A percentile compares a stretch with the other conserved stretches of the same genome.
phyloP scores from a whole-genome alignment of 371 early-diverging fungal genomes.

The Rhizopus sp. region DNA sequence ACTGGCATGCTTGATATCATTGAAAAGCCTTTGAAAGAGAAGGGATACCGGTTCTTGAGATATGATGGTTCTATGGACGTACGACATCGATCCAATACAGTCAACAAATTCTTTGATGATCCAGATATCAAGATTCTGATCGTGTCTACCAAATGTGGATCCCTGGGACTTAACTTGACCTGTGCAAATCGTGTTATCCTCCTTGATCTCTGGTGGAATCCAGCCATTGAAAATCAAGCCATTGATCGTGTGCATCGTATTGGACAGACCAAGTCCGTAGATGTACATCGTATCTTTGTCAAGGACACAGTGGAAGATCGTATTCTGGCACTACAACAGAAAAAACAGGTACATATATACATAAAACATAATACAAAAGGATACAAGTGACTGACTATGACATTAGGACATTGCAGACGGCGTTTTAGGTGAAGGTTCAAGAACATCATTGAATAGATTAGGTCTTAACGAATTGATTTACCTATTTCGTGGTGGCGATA shows the following conservation, averaged over 20 bases:
- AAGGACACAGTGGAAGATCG: conserved; percentile 45
- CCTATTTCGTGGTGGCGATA: conserved; percentile 43
- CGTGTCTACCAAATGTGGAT: conserved; percentile 62
- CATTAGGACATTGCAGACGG: conserved; percentile 35
- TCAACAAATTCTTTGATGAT: conserved; percentile 51
- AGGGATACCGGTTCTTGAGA: conserved; percentile 31
- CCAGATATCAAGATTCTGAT: conserved; percentile 58
- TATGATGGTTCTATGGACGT: conserved; percentile 56
- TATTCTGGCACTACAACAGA: conserved; percentile 40
- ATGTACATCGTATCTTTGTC: conserved; percentile 29
- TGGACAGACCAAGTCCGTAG: conserved; percentile 80
- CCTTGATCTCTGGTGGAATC: conserved; percentile 75
- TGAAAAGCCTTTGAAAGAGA: conserved; percentile 59
- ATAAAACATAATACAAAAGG: not conserved
- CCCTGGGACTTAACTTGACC: conserved; percentile 67
- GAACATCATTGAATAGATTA: conserved; percentile 27
- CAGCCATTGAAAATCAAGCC: conserved; percentile 65
- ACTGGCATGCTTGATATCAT: conserved; percentile 71
- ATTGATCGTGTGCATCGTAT: conserved; percentile 93
- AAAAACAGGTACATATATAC: conserved; percentile 31
- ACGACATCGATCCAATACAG: conserved; percentile 36
- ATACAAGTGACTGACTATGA: no score
- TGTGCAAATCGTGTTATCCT: conserved; percentile 35
- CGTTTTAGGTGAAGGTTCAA: conserved; percentile 46
- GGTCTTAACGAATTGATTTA: conserved; percentile 42